These are phyloP conservation scores for Emergomyces africanus DNA, from an alignment of 2,329 filamentous ascomycete species.

Conservation along the genomic window DNA sequence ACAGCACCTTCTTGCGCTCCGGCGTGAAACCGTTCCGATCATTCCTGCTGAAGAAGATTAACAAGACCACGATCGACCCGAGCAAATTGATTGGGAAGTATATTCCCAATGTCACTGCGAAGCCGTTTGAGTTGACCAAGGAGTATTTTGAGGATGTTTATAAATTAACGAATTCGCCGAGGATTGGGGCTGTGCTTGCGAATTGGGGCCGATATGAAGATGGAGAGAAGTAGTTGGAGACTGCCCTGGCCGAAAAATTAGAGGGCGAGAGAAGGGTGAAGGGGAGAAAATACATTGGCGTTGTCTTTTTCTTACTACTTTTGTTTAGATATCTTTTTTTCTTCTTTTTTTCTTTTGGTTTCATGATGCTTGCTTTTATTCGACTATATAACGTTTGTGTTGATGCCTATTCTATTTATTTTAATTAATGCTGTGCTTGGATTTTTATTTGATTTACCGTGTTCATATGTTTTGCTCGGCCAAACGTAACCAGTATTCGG, in stretches of 20 bases:
- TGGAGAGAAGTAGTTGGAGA: slow-evolving; percentile 2
- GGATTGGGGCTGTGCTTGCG: slow-evolving; percentile 48
- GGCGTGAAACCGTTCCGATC: slow-evolving; percentile 98
- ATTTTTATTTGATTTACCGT: not conserved
- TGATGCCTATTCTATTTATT: not conserved
- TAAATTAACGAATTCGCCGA: slow-evolving; percentile 68
- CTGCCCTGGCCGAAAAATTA: too few species aligned
- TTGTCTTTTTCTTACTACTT: not conserved
- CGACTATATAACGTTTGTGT: not conserved
- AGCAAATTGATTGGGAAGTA: slow-evolving; percentile 97
- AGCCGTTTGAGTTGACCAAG: slow-evolving; percentile 88
- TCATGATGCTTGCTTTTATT: not conserved
- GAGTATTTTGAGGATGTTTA: slow-evolving; percentile 99
- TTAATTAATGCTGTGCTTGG: not conserved
- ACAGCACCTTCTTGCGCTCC: slow-evolving; percentile 93
- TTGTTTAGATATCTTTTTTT: not conserved
- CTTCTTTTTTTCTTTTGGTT: not conserved
- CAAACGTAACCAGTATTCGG: not conserved
- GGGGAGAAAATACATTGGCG: not conserved
- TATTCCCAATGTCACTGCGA: slow-evolving; percentile 95
- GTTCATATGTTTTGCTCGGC: not conserved
- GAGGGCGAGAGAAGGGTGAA: too few species aligned
- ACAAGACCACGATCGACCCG: slow-evolving; percentile 97
- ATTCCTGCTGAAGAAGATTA: slow-evolving; percentile 99
- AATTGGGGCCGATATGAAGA: slow-evolving; percentile 68